Base-by-base conservation (phyloP, 306 rosid species). In the Dalbergia oliveri region DNA sequence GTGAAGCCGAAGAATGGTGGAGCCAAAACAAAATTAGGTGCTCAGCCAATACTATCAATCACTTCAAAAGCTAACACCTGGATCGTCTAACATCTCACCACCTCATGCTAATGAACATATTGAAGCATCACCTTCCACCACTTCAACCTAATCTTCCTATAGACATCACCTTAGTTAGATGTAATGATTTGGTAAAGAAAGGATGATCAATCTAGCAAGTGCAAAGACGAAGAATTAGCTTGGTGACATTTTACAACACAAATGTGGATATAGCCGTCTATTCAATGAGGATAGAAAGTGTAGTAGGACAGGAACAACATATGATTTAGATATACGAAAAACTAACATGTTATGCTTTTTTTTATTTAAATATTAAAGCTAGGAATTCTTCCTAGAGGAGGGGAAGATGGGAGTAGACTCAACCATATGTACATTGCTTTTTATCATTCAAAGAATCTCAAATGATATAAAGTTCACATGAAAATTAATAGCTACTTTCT, bases 1-100 rank as follows among this genome's bases (percentile, higher is more conserved):
- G 73, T 2, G 89, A 90, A 80, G 99, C 99, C 63, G 92, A 87
- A 85, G 94, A 90, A 51, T 94, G 99, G 99, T 94, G 99, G 99
- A 73, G 60, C 21, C 81, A 81, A 80, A 91, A 94, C 89, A 93
- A 85, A 86, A 84, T 69, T 31, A 88, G 88, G 80, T 93, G 77
- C 88, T 86, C 70, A 88, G 78, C 73, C 85, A 86, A 80, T 95
- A 90, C 73, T 70, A 73, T 81, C 81, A 80, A 67, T 12, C 78
- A 26, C 31, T 26, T 41, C 80, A 67, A 79, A 69, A 69, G 16
- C 60, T 14, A 66, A 74, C 87, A 26, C 66, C 69, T 3, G 72
- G 26, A 41, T 33, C 88, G 37, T 63, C 79, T 76, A 80, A 69
- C 51, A 57, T 72, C 15, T 51, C 81, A 66, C 4, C 41, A 37